phyloP scores from a whole-genome alignment of 1,139 yeast genomes.

The Hansenula anomala region DNA sequence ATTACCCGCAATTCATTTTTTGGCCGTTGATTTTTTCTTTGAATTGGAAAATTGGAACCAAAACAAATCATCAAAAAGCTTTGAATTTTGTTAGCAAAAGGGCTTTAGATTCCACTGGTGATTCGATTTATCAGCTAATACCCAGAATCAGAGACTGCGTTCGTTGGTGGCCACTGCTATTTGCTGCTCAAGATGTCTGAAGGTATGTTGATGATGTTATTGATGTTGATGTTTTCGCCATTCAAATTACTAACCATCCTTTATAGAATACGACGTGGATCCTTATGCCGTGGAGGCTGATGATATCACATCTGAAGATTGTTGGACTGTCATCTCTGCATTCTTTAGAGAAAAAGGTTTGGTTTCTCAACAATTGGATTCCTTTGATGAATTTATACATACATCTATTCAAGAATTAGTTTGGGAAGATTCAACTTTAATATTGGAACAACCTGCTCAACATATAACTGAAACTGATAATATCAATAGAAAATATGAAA shows the following conservation, averaged over 20 bases:
- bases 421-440: constrained; percentile 91
- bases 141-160: too few species aligned
- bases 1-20: too few species aligned
- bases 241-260: not conserved
- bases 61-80: too few species aligned
- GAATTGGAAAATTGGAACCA: too few species aligned
- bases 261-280: constrained; percentile 35
- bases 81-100: too few species aligned
- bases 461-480: constrained; percentile 89
- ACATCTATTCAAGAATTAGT: constrained; percentile 95
- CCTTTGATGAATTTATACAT: constrained; percentile 96
- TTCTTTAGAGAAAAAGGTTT: constrained; percentile 95
- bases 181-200: too few species aligned
- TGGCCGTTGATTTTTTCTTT: constrained; percentile 7
- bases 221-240: too few species aligned
- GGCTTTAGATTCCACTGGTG: too few species aligned
- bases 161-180: too few species aligned
- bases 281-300: constrained; percentile 63
- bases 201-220: too few species aligned
- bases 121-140: too few species aligned
- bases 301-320: constrained; percentile 94
- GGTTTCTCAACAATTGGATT: constrained; percentile 96
- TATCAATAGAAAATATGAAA: constrained; percentile 87
- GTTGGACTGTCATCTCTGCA: constrained; percentile 97
- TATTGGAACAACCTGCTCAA: constrained; percentile 97